Base-by-base conservation (phyloP, 768 basidiomycete species). In the Calocybe gangraenosa region DNA sequence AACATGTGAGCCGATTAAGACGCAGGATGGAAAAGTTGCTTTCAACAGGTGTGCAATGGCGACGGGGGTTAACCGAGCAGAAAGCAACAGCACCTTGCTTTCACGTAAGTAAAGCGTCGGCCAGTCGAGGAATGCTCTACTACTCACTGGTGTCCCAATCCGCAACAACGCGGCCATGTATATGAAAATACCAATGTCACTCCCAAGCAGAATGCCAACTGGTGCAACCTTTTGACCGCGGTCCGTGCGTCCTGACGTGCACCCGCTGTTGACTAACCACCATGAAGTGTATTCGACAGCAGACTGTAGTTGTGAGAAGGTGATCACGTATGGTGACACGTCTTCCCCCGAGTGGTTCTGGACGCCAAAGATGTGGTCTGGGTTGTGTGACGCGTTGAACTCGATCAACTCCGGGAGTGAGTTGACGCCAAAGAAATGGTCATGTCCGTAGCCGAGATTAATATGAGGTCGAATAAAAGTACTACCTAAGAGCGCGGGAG, bases 401-500 rank as follows among this genome's bases (percentile, higher is more conserved):
- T 64, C 61, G 18, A 71, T 61, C 35, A 70, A 60, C 35, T 69
- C 65, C 13, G 66, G 65, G 19, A 71, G 59, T 3, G 67, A 60
- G 8, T 58, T 57, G 37, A 69, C 56, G 13, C 62, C 65, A n/a
- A 54, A 50, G 2, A 52, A 43, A 11, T 43, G 48, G 51, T 63
- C 61, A 17, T 51, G 44, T 3, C 49, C 58, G 44, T 65, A 65
- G 20, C 63, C 61, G 22, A 66, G 55, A 50, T 65, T 68, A 45
- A 71, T 54, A 36, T 59, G 59, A 28, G 69, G 65, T 22, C 68
- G 65, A 36, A 65, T 51, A 45, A 71, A 71, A 39, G 65, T 55
- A 38, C 52, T 55, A 37, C 49, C 52, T 34, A 50, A 41, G 18
- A 45, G 36, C 17, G 51, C 47, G 10, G 47, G 55, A 43, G 53